These are phyloP conservation scores for Mortierella sp. DNA, from an alignment of 371 early-diverging fungal genomes.

Conservation along the genomic window DNA sequence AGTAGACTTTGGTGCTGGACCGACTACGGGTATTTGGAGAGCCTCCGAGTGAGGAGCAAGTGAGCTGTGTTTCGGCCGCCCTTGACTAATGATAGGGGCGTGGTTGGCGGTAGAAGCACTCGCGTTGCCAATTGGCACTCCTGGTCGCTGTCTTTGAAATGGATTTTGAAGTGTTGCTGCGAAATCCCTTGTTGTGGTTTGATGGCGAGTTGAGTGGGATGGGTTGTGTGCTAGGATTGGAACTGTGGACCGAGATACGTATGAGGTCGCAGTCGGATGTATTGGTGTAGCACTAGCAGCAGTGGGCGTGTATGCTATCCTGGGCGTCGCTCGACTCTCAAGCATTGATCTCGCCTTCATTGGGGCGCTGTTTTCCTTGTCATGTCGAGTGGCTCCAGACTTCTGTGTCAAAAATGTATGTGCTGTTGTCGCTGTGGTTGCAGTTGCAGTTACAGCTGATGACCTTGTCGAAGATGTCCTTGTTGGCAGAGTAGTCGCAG, in stretches of 20 bases:
- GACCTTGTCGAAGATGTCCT: neutral
- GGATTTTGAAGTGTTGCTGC: slow-evolving; percentile 3
- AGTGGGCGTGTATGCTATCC: neutral
- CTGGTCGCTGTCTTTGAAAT: slow-evolving; percentile 10
- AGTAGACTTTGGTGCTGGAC: neutral
- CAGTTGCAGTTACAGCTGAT: neutral
- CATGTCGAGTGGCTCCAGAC: neutral
- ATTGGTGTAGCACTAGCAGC: neutral
- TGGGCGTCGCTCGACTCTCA: slow-evolving; percentile 38
- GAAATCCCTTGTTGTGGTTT: neutral
- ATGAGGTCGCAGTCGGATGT: neutral
- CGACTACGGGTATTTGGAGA: neutral
- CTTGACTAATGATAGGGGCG: neutral
- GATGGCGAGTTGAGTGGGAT: neutral
- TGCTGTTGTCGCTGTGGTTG: neutral
- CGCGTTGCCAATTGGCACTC: neutral
- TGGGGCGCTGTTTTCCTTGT: neutral
- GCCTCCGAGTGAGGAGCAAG: neutral
- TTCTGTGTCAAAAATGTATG: neutral
- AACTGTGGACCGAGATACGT: slow-evolving; percentile 1
- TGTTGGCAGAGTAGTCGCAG: neutral
- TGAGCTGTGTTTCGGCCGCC: neutral
- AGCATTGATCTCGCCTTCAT: slow-evolving; percentile 5
- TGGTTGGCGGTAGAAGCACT: neutral
- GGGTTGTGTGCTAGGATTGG: neutral